These are phyloP conservation scores for Cystofilobasidium bisporidii DNA, from an alignment of 768 basidiomycete genomes.

Conservation along the genomic window DNA sequence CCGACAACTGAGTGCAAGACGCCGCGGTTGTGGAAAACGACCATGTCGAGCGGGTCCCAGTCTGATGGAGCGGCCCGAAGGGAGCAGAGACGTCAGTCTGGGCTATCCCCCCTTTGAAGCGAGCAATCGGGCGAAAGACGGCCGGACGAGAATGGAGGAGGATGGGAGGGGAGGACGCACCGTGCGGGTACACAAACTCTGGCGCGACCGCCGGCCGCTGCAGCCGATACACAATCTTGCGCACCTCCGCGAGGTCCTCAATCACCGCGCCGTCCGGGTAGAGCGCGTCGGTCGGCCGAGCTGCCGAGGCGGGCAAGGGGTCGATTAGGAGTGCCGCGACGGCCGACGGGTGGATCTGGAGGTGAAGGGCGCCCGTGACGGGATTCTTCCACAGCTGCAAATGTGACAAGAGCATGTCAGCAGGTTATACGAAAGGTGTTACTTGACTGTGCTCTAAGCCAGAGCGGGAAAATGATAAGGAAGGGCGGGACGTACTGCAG, in stretches of 20 bases:
- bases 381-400: constrained; percentile 83
- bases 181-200: constrained; percentile 81
- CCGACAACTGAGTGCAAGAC: constrained; percentile 70
- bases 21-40: constrained; percentile 79
- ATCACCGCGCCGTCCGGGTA: constrained; percentile 76
- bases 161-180: constrained; percentile 42
- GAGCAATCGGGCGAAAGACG: too few species aligned
- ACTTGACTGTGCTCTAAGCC: too few species aligned
- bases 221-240: constrained; percentile 70
- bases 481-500: constrained; percentile 45
- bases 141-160: background rate
- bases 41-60: constrained; percentile 58
- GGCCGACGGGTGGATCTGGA: constrained; percentile 83
- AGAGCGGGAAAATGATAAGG: background rate
- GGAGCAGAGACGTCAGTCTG: too few species aligned
- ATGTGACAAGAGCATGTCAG: background rate
- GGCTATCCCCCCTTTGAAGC: too few species aligned
- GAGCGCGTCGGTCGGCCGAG: constrained; percentile 51
- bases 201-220: constrained; percentile 35
- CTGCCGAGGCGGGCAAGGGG: constrained; percentile 57
- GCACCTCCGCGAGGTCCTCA: constrained; percentile 60
- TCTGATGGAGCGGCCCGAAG: background rate
- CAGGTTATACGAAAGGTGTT: too few species aligned
- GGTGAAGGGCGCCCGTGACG: constrained; percentile 66
- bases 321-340: constrained; percentile 57